These are phyloP conservation scores for Solanum chmielewskii DNA, from an alignment of 257 asterid species.

Conservation along the genomic window DNA sequence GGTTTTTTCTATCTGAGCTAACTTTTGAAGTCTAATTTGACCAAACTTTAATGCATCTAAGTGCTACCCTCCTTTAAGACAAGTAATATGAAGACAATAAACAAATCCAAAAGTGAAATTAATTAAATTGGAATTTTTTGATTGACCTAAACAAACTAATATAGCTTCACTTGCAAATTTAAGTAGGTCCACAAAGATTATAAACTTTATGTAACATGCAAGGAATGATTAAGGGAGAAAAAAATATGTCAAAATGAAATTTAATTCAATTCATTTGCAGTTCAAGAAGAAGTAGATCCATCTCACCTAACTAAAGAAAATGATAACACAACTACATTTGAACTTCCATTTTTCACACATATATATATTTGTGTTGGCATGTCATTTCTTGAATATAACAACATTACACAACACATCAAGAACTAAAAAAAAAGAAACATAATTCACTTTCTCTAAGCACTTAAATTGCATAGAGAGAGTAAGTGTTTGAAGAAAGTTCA, in stretches of 20 bases:
- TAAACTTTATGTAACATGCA: constrained; percentile 20
- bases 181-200: neutral
- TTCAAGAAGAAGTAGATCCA: constrained; percentile 9
- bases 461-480: neutral
- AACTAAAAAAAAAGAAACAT: neutral
- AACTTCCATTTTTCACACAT: neutral
- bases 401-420: constrained; percentile 12
- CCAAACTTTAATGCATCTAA: neutral
- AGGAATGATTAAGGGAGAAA: constrained; percentile 7
- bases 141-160: neutral
- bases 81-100: neutral
- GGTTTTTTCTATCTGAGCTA: neutral
- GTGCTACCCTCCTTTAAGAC: neutral
- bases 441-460: constrained; percentile 1
- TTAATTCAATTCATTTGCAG: neutral
- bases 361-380: constrained; percentile 20
- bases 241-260: neutral
- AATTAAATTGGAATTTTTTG: neutral
- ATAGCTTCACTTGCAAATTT: neutral
- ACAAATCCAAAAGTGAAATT: neutral
- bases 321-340: constrained; percentile 37
- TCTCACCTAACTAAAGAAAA: constrained; percentile 65
- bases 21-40: neutral
- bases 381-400: constrained; percentile 26
- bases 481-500: neutral